Conservation (phyloP, 2,329 filamentous ascomycete species). For the Penicillium sumatraense region DNA sequence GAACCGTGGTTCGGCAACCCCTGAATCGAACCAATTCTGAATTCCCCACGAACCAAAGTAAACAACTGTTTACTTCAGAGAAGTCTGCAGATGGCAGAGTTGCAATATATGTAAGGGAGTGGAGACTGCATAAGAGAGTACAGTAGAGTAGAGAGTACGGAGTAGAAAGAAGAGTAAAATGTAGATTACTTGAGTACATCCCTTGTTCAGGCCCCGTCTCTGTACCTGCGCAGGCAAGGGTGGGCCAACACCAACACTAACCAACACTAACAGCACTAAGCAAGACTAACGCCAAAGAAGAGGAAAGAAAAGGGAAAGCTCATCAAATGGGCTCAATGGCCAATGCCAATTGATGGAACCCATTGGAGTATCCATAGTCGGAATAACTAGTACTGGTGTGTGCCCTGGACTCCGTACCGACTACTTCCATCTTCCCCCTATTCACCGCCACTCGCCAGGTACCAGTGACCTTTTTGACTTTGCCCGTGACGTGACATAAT, state of each 20-base stretch:
- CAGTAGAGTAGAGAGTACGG: not conserved
- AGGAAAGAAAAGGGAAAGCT: not conserved
- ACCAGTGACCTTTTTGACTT: no score
- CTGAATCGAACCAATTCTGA: constrained; percentile 23
- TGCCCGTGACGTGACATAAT: constrained; percentile 27
- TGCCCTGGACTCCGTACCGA: no score
- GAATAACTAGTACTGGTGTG: not conserved
- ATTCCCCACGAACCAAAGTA: constrained; percentile 13
- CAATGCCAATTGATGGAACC: no score
- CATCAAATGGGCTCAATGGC: no score
- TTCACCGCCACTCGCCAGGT: constrained; percentile 8
- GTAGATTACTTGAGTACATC: constrained; percentile 6
- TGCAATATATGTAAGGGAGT: not conserved
- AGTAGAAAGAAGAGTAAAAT: not conserved
- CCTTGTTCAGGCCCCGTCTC: constrained; percentile 2
- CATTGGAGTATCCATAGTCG: no score
- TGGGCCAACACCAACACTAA: constrained; percentile 1
- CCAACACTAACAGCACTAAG: no score
- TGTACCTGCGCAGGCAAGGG: constrained; percentile 20
- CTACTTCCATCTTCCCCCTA: not conserved
- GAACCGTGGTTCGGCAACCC: constrained; percentile 26
- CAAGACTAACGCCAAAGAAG: not conserved
- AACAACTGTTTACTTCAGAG: no score
- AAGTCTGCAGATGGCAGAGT: not conserved
- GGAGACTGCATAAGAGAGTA: not conserved